Percentiles rank a stretch among this genome's conserved stretches.
Conservation (phyloP, 2,329 filamentous ascomycete genomes). For the Aspergillus spinulosporus region DNA sequence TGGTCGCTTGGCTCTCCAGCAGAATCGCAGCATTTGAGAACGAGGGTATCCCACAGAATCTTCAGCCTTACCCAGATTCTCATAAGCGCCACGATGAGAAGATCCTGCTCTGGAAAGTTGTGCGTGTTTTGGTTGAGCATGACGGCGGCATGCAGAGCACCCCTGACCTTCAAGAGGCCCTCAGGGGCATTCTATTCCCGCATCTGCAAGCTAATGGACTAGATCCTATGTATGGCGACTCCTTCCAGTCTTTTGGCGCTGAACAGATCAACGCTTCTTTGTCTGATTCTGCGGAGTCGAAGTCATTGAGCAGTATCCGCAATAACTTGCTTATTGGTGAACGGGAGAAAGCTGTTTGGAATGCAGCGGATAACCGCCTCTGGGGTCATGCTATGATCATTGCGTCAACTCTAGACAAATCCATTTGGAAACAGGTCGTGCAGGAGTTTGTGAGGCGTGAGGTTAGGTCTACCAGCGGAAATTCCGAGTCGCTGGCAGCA, state of each 20-base stretch:
- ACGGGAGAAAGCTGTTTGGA: slow-evolving; percentile 88
- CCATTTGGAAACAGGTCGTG: slow-evolving; percentile 85
- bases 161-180: slow-evolving; percentile 68
- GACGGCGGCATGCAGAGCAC: slow-evolving; percentile 80
- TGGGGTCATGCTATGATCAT: slow-evolving; percentile 98
- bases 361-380: slow-evolving; percentile 84
- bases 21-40: slow-evolving; percentile 75
- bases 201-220: slow-evolving; percentile 42
- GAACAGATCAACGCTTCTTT: slow-evolving; percentile 42
- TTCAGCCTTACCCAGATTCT: slow-evolving; percentile 52
- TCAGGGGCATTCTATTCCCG: slow-evolving; percentile 73
- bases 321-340: slow-evolving; percentile 75
- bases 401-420: slow-evolving; percentile 71
- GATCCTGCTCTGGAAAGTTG: slow-evolving; percentile 80
- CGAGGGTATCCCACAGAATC: slow-evolving; percentile 44
- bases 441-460: slow-evolving; percentile 96
- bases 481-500: slow-evolving; percentile 83
- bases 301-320: slow-evolving; percentile 70
- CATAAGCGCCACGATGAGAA: slow-evolving; percentile 75
- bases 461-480: slow-evolving; percentile 76
- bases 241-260: slow-evolving; percentile 36
- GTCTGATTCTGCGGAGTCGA: slow-evolving; percentile 68
- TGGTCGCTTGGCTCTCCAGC: slow-evolving; percentile 72
- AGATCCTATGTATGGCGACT: slow-evolving; percentile 27
- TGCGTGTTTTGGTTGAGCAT: slow-evolving; percentile 78